Base-by-base conservation (phyloP, 1,284 basidiomycete species). In the Cryptococcus neoformans region DNA sequence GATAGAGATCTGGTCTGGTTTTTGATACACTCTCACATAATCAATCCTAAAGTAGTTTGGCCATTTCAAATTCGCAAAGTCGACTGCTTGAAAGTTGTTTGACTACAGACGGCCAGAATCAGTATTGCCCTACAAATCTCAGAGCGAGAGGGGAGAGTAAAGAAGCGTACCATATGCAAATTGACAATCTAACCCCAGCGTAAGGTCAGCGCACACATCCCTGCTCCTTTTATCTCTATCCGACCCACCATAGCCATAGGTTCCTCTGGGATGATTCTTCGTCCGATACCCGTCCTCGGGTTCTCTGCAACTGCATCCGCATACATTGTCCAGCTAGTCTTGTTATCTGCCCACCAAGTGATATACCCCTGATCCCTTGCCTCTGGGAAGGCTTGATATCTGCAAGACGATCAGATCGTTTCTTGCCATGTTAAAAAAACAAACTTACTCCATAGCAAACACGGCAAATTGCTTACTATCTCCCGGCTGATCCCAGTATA, bases 221-320 rank as follows among this genome's bases (percentile, higher is more conserved):
- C 45, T 48, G 35, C n/a, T 21, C 21, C 21, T 21, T 21, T 21
- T 21, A n/a, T n/a, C 21, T 21, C 21, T 21, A 21, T 21, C 21
- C 21, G n/a, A 79, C 82, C 49, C 62, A 87, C 80, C 77, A 84
- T 41, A 16, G 72, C 65, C 77, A 78, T 86, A 2, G 89, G 89
- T 67, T 91, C 89, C 68, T 92, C 88, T 6, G 89, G 80, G 53
- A 93, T 84, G 44, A 90, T 68, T 53, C 91, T 80, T 56, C 84
- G 83, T 1, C 80, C 79, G n/a, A 90, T 80, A 52, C 83, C 62
- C 0, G 82, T 74, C 1, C 64, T 69, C 0, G 81, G 49, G 67
- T 89, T 87, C 4, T 85, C 78, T 0, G 77, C 83, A 7, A 88
- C 78, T 37, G 86, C 81, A 1, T 62, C 54, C 0, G 85, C 84